Percentiles rank a stretch among this genome's conserved stretches.
Conservation (phyloP, 352 stramenopile species). For the Phytophthora citrophthora region DNA sequence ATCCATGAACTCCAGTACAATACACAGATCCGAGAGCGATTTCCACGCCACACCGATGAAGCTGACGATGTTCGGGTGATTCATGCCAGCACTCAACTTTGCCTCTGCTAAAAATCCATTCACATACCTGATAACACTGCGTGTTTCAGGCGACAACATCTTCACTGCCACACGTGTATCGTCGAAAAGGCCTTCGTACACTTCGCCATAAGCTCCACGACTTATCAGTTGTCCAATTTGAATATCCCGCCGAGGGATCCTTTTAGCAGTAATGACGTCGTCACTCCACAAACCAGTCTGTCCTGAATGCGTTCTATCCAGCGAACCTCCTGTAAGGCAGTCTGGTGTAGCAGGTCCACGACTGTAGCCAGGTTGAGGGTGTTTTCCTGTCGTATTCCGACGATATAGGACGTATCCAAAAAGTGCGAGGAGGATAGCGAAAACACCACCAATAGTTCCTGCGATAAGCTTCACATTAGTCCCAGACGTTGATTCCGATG, state of each 20-base stretch:
- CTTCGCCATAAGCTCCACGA: conserved; percentile 48
- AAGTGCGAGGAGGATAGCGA: too few relatives aligned
- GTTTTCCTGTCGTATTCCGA: too few relatives aligned
- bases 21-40: conserved; percentile 43
- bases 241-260: conserved; percentile 27
- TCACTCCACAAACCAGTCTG: conserved; percentile 24
- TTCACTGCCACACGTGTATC: conserved; percentile 46
- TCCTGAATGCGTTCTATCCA: not conserved
- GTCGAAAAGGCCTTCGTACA: conserved; percentile 43
- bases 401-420: too few relatives aligned
- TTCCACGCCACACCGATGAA: conserved; percentile 59
- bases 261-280: conserved; percentile 30
- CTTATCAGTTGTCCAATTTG: conserved; percentile 19
- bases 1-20: conserved; percentile 55
- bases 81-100: conserved; percentile 42
- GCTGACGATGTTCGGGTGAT: conserved; percentile 49
- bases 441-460: too few relatives aligned
- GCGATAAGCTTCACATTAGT: too few relatives aligned
- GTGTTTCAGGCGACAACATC: conserved; percentile 28
- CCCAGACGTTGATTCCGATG: too few relatives aligned
- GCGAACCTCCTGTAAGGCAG: too few relatives aligned
- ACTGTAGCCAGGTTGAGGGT: too few relatives aligned
- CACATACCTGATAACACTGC: conserved; percentile 25
- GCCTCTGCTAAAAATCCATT: conserved; percentile 60
- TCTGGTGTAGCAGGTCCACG: too few relatives aligned